These are phyloP conservation scores for Rubroboletus satanas DNA, from an alignment of 768 basidiomycete genomes.

Conservation along the genomic window DNA sequence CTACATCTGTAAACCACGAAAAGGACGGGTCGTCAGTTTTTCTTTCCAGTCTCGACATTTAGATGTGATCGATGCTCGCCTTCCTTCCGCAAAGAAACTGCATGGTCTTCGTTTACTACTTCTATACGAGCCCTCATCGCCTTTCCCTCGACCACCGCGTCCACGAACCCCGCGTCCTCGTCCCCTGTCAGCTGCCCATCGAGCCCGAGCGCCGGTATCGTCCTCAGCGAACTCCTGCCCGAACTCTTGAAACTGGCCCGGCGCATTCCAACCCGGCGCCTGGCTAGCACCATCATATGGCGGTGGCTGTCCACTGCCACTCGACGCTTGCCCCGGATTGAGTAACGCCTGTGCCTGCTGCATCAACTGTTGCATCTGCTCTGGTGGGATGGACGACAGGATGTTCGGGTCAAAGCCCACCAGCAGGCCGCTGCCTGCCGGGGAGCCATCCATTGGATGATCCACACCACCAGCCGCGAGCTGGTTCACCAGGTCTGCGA, in stretches of 20 bases:
- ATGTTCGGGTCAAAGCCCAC: conserved; percentile 42
- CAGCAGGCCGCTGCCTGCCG: conserved; percentile 29
- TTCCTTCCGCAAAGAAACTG: conserved; percentile 89
- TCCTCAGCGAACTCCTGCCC: conserved; percentile 48
- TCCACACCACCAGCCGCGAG: conserved; percentile 46
- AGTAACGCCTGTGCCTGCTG: conserved; percentile 38
- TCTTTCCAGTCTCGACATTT: conserved; percentile 19
- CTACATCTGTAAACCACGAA: conserved; percentile 70
- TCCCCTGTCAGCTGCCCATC: conserved; percentile 47
- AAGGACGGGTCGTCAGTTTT: conserved; percentile 37
- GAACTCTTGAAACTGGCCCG: conserved; percentile 42
- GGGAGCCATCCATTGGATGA: conserved; percentile 36
- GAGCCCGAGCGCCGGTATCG: conserved; percentile 40
- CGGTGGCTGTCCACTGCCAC: conserved; percentile 30
- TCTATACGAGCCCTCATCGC: conserved; percentile 63
- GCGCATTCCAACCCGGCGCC: conserved; percentile 35
- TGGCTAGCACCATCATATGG: conserved; percentile 37
- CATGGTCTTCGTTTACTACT: conserved; percentile 84
- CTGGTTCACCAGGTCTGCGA: conserved; percentile 68
- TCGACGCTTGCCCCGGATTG: conserved; percentile 25
- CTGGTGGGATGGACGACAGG: conserved; percentile 44
- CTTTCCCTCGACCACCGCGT: conserved; percentile 52
- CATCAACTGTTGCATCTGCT: conserved; percentile 63
- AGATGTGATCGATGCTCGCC: conserved; percentile 66
- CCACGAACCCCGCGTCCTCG: conserved; percentile 55